These are phyloP conservation scores for Achaetomium macrosporum DNA, from an alignment of 2,329 filamentous ascomycete species.

Conservation along the genomic window DNA sequence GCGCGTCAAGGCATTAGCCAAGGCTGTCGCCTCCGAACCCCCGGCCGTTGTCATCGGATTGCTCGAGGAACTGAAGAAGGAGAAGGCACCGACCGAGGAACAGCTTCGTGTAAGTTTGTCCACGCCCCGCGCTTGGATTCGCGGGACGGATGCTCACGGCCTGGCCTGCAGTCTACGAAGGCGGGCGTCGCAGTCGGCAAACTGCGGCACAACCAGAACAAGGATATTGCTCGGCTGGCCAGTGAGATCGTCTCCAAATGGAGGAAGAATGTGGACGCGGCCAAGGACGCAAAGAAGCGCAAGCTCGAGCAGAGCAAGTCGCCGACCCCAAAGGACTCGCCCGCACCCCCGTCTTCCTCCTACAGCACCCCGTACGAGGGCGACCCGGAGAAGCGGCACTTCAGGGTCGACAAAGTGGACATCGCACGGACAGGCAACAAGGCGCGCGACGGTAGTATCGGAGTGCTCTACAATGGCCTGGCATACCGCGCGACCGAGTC, in stretches of 20 bases:
- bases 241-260: constrained; percentile 81
- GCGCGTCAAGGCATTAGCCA: constrained; percentile 72
- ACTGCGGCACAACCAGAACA: constrained; percentile 68
- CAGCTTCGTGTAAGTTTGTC: constrained; percentile 63
- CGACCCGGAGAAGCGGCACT: constrained; percentile 72
- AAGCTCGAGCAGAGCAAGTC: constrained; percentile 31
- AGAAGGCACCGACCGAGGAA: constrained; percentile 80
- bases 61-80: constrained; percentile 71
- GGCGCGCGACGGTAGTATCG: constrained; percentile 77
- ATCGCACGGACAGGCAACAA: constrained; percentile 67
- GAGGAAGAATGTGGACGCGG: constrained; percentile 68
- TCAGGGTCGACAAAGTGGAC: constrained; percentile 75
- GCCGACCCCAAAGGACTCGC: constrained; percentile 44
- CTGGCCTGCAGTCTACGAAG: constrained; percentile 60
- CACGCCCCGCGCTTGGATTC: neutral
- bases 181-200: constrained; percentile 88
- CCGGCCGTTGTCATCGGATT: constrained; percentile 65
- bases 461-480: constrained; percentile 89
- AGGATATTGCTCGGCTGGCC: constrained; percentile 71
- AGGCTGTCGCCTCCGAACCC: constrained; percentile 73
- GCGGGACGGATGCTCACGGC: constrained; percentile 1
- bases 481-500: constrained; percentile 65
- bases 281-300: constrained; percentile 45
- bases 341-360: constrained; percentile 34
- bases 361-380: constrained; percentile 48